Evolutionary conservation across 2,329 filamentous ascomycete species (phyloP).

Genomic region (Pseudophaeomoniella oleicola): DNA sequence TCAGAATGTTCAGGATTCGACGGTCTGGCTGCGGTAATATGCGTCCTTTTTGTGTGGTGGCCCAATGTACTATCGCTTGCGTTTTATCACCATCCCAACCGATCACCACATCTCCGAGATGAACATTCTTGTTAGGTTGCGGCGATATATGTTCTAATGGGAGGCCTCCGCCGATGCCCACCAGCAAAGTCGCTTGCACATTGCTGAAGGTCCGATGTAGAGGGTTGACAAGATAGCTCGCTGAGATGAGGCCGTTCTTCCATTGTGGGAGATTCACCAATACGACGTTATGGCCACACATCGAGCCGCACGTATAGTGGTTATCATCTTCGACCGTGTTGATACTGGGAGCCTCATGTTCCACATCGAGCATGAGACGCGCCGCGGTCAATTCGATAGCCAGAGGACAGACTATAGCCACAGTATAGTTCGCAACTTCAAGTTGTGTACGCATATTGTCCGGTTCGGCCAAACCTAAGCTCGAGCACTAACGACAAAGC

Average conservation of each 20-base stretch:
- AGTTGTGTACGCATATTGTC: no score
- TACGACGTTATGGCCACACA: constrained; percentile 8
- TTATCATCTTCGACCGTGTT: constrained; percentile 4
- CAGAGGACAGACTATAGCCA: constrained; percentile 16
- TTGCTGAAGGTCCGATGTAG: constrained; percentile 5
- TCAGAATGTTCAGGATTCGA: background rate
- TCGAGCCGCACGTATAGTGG: constrained; percentile 7
- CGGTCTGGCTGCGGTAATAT: constrained; percentile 1
- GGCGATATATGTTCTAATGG: background rate
- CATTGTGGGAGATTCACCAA: constrained; percentile 8
- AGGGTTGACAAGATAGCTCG: constrained; percentile 5
- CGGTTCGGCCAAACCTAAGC: no score
- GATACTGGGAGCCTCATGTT: constrained; percentile 3
- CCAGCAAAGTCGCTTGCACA: constrained; percentile 6
- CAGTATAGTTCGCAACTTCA: constrained; percentile 8
- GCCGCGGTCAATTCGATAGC: constrained; percentile 14
- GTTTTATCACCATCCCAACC: constrained; percentile 1
- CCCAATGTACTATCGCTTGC: background rate
- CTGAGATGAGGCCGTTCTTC: constrained; percentile 5
- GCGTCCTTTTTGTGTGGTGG: background rate
- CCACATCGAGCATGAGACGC: constrained; percentile 13
- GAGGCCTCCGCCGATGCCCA: constrained; percentile 1
- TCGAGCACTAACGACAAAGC: no score
- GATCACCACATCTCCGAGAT: constrained; percentile 14
- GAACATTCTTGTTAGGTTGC: constrained; percentile 6